Evolutionary conservation across 139 green algal species (phyloP).

Genomic region (Closterium sp.): DNA sequence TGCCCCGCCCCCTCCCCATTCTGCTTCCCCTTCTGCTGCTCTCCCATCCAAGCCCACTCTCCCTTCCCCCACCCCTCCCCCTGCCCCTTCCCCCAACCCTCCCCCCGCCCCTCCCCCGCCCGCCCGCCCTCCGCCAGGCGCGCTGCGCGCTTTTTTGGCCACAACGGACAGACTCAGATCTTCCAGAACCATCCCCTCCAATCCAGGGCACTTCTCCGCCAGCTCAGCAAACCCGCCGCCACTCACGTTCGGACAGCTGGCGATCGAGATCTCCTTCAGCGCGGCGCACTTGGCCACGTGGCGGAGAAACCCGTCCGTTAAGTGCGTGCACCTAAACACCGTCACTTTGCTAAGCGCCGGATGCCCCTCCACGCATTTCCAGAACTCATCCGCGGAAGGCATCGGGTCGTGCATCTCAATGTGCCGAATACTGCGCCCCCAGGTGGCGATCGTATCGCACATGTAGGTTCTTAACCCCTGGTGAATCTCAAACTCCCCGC

Average conservation of each 20-base stretch:
- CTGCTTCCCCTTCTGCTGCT: too few relatives aligned
- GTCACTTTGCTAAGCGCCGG: not conserved
- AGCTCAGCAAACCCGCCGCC: not conserved
- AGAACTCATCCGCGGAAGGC: not conserved
- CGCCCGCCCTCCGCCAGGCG: too few relatives aligned
- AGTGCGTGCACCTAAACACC: not conserved
- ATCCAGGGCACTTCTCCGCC: not conserved
- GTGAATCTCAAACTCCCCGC: too few relatives aligned
- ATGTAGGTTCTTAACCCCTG: too few relatives aligned
- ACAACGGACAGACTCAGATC: not conserved
- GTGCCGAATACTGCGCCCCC: not conserved
- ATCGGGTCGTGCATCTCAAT: not conserved
- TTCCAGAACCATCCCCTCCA: not conserved
- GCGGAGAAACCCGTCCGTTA: not conserved
- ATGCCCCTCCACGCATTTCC: not conserved
- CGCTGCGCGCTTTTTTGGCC: not conserved
- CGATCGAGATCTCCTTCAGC: not conserved
- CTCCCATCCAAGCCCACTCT: too few relatives aligned
- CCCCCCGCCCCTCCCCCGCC: not conserved
- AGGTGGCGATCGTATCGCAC: not conserved
- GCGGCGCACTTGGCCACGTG: not conserved
- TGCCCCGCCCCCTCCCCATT: too few relatives aligned
- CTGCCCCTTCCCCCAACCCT: too few relatives aligned
- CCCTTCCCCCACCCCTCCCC: too few relatives aligned
- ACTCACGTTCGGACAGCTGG: not conserved